phyloP scores from a whole-genome alignment of 2,329 filamentous ascomycete genomes.

The Colletotrichum paranaense region DNA sequence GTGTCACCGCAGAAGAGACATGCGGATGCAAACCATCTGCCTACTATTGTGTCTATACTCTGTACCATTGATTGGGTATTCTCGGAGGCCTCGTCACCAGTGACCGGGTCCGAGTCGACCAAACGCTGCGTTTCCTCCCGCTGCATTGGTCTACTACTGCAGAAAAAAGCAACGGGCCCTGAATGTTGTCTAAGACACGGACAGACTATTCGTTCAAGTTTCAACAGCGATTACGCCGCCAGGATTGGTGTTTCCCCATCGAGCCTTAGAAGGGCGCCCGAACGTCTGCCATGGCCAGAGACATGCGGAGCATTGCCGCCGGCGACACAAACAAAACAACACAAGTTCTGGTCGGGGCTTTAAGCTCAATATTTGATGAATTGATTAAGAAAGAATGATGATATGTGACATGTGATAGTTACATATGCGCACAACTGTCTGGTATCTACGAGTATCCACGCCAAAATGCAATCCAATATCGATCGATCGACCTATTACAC shows the following conservation, averaged over 20 bases:
- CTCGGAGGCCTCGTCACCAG: not conserved
- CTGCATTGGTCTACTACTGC: not conserved
- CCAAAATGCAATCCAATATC: not conserved
- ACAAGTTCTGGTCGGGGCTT: not conserved
- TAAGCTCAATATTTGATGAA: not conserved
- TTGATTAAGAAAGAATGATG: not conserved
- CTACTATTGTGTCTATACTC: not conserved
- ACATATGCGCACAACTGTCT: not conserved
- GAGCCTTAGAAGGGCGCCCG: not conserved
- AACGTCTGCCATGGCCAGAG: no score
- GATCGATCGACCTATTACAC: not conserved
- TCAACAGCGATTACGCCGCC: not conserved
- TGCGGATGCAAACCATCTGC: no score
- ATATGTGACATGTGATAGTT: not conserved
- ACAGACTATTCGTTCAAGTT: not conserved
- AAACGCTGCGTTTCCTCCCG: not conserved
- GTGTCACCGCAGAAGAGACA: not conserved
- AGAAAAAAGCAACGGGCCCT: not conserved
- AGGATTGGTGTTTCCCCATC: not conserved
- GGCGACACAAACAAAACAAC: not conserved
- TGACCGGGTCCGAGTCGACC: not conserved
- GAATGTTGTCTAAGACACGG: not conserved
- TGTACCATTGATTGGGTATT: not conserved
- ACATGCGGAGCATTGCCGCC: not conserved
- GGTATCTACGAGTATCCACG: not conserved